Evolutionary conservation across 148 eudicot species (phyloP).

Genomic region (Mesembryanthemum crystallinum): DNA sequence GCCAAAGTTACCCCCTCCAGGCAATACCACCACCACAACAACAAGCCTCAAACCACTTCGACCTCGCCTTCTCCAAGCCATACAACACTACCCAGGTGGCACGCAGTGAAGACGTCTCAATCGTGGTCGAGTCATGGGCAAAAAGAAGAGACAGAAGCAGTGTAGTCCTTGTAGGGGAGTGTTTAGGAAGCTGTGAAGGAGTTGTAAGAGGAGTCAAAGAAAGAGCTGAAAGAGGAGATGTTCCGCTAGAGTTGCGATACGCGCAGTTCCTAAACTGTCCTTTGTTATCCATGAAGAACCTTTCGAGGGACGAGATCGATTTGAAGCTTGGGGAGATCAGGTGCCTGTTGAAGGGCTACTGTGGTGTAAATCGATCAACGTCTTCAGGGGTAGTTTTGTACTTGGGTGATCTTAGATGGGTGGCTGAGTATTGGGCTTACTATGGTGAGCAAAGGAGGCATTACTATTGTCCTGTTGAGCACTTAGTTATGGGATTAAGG

Average conservation of each 20-base stretch:
- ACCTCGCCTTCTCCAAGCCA: slow-evolving; percentile 20
- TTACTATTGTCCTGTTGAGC: slow-evolving; percentile 56
- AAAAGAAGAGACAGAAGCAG: slow-evolving; percentile 53
- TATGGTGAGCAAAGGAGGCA: slow-evolving; percentile 49
- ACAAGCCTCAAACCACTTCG: slow-evolving; percentile 25
- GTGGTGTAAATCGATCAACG: slow-evolving; percentile 35
- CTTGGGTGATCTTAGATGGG: slow-evolving; percentile 86
- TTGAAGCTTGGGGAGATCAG: slow-evolving; percentile 57
- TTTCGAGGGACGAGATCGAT: slow-evolving; percentile 66
- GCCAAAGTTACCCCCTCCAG: not conserved
- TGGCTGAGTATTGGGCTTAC: slow-evolving; percentile 70
- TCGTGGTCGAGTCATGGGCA: slow-evolving; percentile 49
- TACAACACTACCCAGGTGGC: slow-evolving; percentile 9
- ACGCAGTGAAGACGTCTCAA: slow-evolving; percentile 43
- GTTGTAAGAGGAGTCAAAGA: slow-evolving; percentile 54
- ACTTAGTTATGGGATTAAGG: slow-evolving; percentile 65
- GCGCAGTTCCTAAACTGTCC: slow-evolving; percentile 67
- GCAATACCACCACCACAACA: slow-evolving; percentile 17
- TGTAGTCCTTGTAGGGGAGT: slow-evolving; percentile 55
- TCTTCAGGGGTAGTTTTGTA: slow-evolving; percentile 60
- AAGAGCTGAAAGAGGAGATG: slow-evolving; percentile 57
- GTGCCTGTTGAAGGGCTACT: slow-evolving; percentile 47
- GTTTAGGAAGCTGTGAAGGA: slow-evolving; percentile 44
- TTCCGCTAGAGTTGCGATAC: slow-evolving; percentile 46
- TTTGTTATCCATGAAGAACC: slow-evolving; percentile 39